phyloP scores from a whole-genome alignment of 306 rosid species.

The Castanea crenata region DNA sequence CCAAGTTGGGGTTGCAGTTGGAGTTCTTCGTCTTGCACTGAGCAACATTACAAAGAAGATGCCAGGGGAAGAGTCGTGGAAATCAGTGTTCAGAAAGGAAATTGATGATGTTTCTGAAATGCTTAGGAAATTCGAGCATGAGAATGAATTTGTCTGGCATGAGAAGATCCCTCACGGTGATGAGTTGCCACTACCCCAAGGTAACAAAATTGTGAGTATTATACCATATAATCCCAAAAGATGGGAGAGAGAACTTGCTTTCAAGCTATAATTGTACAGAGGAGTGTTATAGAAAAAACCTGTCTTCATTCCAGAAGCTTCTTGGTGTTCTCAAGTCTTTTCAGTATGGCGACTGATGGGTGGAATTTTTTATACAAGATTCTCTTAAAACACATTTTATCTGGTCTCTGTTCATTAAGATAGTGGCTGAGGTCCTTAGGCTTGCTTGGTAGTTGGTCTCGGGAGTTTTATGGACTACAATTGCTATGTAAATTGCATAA shows the following conservation, averaged over 20 bases:
- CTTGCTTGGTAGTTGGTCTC: not conserved
- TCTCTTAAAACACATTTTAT: not conserved
- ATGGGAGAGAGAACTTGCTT: constrained; percentile 61
- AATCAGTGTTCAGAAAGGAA: constrained; percentile 39
- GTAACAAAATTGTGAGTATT: constrained; percentile 51
- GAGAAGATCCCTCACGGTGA: constrained; percentile 46
- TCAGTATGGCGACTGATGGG: not conserved
- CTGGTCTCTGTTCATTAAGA: not conserved
- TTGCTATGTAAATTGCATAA: not conserved
- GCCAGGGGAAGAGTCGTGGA: constrained; percentile 53
- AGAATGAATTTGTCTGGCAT: constrained; percentile 72
- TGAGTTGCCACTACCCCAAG: constrained; percentile 45
- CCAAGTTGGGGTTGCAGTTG: constrained; percentile 59
- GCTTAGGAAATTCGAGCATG: constrained; percentile 56
- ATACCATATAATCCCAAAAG: constrained; percentile 59
- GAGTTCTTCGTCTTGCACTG: constrained; percentile 52
- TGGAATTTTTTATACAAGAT: not conserved
- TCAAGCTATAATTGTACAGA: constrained; percentile 32
- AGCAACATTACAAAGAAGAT: constrained; percentile 33
- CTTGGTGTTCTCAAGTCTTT: not conserved
- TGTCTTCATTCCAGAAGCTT: not conserved
- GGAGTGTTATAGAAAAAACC: not conserved
- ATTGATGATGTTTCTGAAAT: constrained; percentile 44
- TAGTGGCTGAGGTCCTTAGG: not conserved
- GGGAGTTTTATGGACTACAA: not conserved